Evolutionary conservation across 768 basidiomycete genomes (phyloP).

Genomic region (Mycena albidolilacea): DNA sequence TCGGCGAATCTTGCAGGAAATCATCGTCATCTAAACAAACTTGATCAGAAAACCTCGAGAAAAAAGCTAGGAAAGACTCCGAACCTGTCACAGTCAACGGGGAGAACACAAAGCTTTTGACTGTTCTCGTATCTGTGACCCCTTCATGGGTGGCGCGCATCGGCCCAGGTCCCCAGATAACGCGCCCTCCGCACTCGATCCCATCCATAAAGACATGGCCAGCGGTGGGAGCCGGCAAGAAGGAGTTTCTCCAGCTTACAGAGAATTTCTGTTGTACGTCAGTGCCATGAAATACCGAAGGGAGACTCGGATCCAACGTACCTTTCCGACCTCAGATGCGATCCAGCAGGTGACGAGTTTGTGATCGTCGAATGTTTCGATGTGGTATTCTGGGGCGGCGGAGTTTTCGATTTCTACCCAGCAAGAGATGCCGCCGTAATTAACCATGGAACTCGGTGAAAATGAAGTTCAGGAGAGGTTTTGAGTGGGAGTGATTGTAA

Average conservation of each 20-base stretch:
- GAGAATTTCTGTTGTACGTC: constrained; percentile 21
- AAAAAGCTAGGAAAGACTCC: neutral
- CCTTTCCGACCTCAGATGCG: constrained; percentile 30
- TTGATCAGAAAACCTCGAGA: neutral
- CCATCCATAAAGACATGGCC: constrained; percentile 35
- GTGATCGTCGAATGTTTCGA: constrained; percentile 1
- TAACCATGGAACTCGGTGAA: constrained; percentile 3
- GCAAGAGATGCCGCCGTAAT: constrained; percentile 12
- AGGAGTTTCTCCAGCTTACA: constrained; percentile 27
- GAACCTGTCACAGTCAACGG: constrained; percentile 19
- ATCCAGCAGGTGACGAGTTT: constrained; percentile 33
- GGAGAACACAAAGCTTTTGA: constrained; percentile 26
- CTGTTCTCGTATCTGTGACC: constrained; percentile 17
- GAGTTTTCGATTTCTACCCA: constrained; percentile 25
- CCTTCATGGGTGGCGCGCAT: constrained; percentile 12
- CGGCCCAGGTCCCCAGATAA: constrained; percentile 7
- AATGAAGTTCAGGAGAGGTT: neutral
- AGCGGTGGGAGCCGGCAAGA: constrained; percentile 4
- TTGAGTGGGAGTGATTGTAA: neutral
- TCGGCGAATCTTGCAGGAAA: neutral
- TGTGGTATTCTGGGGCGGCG: neutral
- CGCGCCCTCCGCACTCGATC: constrained; percentile 30
- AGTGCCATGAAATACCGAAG: neutral
- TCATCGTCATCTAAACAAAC: constrained; percentile 22
- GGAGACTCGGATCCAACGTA: neutral